Evolutionary conservation across 345 rosid species (phyloP), one percentile per base, ranked within the genome.

Genomic region (Kernera saxatilis): DNA sequence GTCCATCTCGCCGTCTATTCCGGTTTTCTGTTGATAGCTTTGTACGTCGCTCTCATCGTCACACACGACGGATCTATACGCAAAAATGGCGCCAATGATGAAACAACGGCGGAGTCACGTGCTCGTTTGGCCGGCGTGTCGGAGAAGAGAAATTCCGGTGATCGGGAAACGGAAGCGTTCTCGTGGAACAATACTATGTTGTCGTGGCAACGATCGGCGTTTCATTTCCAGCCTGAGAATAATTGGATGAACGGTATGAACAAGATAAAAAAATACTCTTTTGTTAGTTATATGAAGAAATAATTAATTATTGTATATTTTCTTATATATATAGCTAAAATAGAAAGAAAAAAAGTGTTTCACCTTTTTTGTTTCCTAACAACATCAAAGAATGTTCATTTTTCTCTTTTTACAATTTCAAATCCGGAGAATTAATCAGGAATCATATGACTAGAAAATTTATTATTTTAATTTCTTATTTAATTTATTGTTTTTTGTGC

Each of bases 201-300:
- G 81, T 87, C 97, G 0, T 93, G 97, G 97, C 96, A 93, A 78
- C 84, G 96, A 72, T 86, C 96, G 19, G 85, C 97, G 10, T 91
- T 88, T 79, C 98, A 93, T 78, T 93, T 93, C 41, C 98, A 93
- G 67, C 98, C 98, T 0, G 89, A 86, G 68, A 84, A 86, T 77
- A 93, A 93, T 33, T 93, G 98, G 98, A 93, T 93, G 97, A 93
- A 93, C 46, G 98, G 98, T 93, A 81, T 50, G 60, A 14, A 17
- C 17, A n/a, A 13, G n/a, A n/a, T n/a, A n/a, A 4, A 0, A 33
- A 64, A 6, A 11, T 5, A 19, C 12, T 48, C 33, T 67, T 70
- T 51, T 51, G 14, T 52, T 12, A 27, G 21, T 13, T 44, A 25
- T 43, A 39, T 29, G 17, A 17, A 22, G 11, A 44, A 30, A 6